phyloP scores from a whole-genome alignment of 352 stramenopile species.

The Halophytophthora batemanensis region DNA sequence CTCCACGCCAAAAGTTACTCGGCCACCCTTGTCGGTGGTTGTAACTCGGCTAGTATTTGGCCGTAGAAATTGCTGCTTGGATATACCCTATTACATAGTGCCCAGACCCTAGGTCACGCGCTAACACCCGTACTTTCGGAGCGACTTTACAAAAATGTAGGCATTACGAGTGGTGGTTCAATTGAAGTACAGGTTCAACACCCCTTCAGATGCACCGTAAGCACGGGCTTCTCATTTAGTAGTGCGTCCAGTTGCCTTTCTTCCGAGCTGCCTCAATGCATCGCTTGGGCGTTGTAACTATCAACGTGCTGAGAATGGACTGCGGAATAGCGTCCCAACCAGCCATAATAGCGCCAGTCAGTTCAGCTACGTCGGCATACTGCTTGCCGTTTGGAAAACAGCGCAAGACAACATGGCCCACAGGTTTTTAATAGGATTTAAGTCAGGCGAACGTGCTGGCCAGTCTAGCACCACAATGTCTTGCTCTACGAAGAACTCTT shows the following conservation, averaged over 20 bases:
- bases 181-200: no score
- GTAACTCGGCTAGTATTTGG: conserved; percentile 4
- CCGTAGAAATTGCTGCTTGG: conserved; percentile 1
- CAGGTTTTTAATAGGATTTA: conserved; percentile 12
- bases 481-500: conserved; percentile 10
- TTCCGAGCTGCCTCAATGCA: conserved; percentile 3
- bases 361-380: conserved; percentile 1
- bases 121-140: conserved; percentile 1
- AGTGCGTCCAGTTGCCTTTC: conserved; percentile 4
- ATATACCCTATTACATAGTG: background rate
- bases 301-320: background rate
- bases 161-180: no score
- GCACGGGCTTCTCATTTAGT: no score
- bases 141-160: background rate
- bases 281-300: conserved; percentile 2
- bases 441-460: conserved; percentile 6
- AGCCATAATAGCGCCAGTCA: background rate
- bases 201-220: no score
- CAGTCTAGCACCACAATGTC: conserved; percentile 1
- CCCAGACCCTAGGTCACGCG: no score
- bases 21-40: no score
- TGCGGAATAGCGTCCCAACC: background rate
- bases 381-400: conserved; percentile 11
- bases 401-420: conserved; percentile 8
- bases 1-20: no score